phyloP scores from a whole-genome alignment of 352 stramenopile genomes.

The Pythium graminicola region DNA sequence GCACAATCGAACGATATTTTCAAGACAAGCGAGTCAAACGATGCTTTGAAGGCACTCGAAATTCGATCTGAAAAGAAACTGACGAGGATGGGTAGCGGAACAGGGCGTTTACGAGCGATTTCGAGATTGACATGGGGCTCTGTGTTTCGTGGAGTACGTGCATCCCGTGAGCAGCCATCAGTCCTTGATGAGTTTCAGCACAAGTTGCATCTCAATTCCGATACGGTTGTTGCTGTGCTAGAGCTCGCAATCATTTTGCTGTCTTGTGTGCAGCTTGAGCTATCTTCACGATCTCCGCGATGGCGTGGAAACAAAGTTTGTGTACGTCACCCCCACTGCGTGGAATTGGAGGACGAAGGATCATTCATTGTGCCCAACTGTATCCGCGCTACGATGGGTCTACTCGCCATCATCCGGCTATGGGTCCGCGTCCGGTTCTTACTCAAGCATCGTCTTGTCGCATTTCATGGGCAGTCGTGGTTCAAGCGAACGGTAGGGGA shows the following conservation, averaged over 20 bases:
- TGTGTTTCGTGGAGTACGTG: slow-evolving; percentile 9
- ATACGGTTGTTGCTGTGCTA: slow-evolving; percentile 31
- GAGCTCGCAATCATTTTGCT: slow-evolving; percentile 41
- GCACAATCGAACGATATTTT: not conserved
- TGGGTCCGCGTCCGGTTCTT: slow-evolving; percentile 28
- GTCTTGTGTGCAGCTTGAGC: slow-evolving; percentile 35
- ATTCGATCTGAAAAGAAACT: not conserved
- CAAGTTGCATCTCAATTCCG: slow-evolving; percentile 30
- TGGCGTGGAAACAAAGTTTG: slow-evolving; percentile 56
- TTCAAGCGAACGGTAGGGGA: slow-evolving; percentile 17
- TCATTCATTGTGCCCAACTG: slow-evolving; percentile 34
- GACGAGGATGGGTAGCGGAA: not conserved
- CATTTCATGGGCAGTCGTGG: slow-evolving; percentile 7
- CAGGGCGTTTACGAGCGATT: slow-evolving; percentile 7
- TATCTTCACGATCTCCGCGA: slow-evolving; percentile 27
- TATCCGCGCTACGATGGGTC: slow-evolving; percentile 24
- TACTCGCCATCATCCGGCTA: slow-evolving; percentile 15
- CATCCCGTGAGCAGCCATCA: slow-evolving; percentile 2
- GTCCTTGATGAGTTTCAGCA: slow-evolving; percentile 34
- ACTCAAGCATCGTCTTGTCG: slow-evolving; percentile 6
- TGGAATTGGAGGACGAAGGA: slow-evolving; percentile 29
- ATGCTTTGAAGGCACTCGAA: not conserved
- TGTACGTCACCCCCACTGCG: slow-evolving; percentile 18
- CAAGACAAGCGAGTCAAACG: not conserved
- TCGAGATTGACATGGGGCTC: slow-evolving; percentile 20